These are phyloP conservation scores for Tremella mesenterica DNA, from an alignment of 768 basidiomycete genomes.

Conservation along the genomic window DNA sequence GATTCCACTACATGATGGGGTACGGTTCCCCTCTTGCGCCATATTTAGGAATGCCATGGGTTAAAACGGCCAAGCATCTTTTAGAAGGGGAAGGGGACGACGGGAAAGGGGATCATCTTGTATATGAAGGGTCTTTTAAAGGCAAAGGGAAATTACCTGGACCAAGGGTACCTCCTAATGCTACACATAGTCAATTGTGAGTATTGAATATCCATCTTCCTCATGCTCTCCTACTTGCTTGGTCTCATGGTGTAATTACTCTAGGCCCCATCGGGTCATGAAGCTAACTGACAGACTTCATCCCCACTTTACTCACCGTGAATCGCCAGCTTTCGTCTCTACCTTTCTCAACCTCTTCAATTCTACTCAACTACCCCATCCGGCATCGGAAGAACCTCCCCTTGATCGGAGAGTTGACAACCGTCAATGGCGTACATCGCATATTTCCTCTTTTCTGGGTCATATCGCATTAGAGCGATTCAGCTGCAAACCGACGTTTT, in stretches of 20 bases:
- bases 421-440: conserved; percentile 45
- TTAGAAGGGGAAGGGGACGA: conserved; percentile 39
- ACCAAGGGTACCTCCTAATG: conserved; percentile 45
- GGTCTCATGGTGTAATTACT: no score
- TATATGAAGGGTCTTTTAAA: no score
- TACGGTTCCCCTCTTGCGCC: conserved; percentile 43
- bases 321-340: conserved; percentile 46
- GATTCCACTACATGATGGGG: conserved; percentile 46
- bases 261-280: no score
- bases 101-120: conserved; percentile 13
- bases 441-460: conserved; percentile 47
- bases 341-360: conserved; percentile 47
- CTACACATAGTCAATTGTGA: conserved; percentile 45
- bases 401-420: conserved; percentile 31
- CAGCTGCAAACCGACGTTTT: conserved; percentile 19
- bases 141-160: conserved; percentile 29
- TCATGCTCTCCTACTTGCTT: background rate
- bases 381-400: conserved; percentile 27
- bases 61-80: conserved; percentile 42
- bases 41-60: conserved; percentile 46
- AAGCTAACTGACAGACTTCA: conserved; percentile 30
- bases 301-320: conserved; percentile 47
- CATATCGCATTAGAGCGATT: conserved; percentile 46
- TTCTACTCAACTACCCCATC: conserved; percentile 22
- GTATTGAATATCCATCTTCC: conserved; percentile 3